phyloP scores from a whole-genome alignment of 2,329 filamentous ascomycete species.

The Colletotrichum sansevieriae region DNA sequence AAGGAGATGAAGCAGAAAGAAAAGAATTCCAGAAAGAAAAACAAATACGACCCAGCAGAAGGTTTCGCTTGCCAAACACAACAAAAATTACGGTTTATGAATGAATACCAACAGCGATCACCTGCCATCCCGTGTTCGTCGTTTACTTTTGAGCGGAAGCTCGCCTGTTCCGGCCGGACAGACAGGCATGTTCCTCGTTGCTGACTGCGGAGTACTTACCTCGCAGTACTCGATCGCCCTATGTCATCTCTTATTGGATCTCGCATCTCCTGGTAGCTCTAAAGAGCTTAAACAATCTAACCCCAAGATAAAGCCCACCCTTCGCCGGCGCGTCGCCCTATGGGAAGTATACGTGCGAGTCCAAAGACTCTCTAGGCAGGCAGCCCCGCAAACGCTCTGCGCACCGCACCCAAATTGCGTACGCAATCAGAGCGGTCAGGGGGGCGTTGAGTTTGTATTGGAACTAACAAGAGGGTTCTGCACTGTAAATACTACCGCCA shows the following conservation, averaged over 20 bases:
- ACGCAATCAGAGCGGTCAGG: neutral
- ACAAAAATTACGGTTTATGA: neutral
- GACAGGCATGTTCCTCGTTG: conserved; percentile 20
- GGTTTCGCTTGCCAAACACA: neutral
- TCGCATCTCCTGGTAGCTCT: neutral
- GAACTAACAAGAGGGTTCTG: too few relatives aligned
- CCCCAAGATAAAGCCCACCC: too few relatives aligned
- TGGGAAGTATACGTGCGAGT: conserved; percentile 1
- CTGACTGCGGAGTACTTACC: conserved; percentile 1
- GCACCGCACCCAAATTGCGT: neutral
- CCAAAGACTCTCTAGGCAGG: conserved; percentile 3
- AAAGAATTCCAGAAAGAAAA: neutral
- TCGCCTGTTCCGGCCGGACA: neutral
- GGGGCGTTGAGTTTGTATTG: too few relatives aligned
- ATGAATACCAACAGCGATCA: too few relatives aligned
- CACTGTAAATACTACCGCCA: too few relatives aligned
- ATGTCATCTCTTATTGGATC: conserved; percentile 27
- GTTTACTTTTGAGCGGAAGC: neutral
- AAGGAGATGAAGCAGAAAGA: neutral
- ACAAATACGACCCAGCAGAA: too few relatives aligned
- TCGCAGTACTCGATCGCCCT: conserved; percentile 1
- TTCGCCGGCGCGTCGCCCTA: too few relatives aligned
- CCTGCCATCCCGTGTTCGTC: neutral
- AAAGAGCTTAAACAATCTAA: too few relatives aligned
- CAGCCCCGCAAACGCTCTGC: neutral